phyloP scores from a whole-genome alignment of 148 eudicot species.

The Diospyros lotus region DNA sequence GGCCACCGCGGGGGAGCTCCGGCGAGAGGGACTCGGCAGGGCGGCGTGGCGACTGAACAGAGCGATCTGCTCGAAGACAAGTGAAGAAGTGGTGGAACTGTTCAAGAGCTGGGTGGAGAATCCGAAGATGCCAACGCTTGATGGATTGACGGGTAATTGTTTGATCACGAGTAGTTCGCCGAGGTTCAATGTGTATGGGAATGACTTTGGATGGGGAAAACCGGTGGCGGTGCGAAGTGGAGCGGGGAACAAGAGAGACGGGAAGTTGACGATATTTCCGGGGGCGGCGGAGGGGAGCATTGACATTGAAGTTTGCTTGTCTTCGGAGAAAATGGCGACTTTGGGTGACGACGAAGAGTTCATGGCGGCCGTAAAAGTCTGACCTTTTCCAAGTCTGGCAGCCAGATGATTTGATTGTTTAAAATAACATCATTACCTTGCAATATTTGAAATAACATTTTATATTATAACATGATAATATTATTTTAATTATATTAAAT shows the following conservation, averaged over 20 bases:
- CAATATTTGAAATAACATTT: no score
- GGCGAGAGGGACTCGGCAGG: background rate
- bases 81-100: constrained; percentile 1
- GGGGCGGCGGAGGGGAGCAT: no score
- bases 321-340: background rate
- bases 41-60: constrained; percentile 11
- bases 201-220: no score
- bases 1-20: constrained; percentile 5
- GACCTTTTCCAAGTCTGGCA: no score
- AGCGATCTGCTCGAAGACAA: constrained; percentile 11
- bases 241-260: background rate
- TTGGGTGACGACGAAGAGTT: background rate
- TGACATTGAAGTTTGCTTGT: no score
- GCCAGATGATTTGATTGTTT: no score
- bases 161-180: constrained; percentile 25
- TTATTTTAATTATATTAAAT: no score
- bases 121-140: background rate
- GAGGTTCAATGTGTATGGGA: constrained; percentile 3
- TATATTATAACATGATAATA: no score
- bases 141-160: background rate
- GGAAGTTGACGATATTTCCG: no score
- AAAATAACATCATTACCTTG: no score
- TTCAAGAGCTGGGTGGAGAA: constrained; percentile 15
- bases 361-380: background rate
- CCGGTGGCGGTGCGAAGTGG: constrained; percentile 34